Evolutionary conservation across 805 yeast genomes (phyloP).

Genomic region (Tetrapisispora namnaoensis): DNA sequence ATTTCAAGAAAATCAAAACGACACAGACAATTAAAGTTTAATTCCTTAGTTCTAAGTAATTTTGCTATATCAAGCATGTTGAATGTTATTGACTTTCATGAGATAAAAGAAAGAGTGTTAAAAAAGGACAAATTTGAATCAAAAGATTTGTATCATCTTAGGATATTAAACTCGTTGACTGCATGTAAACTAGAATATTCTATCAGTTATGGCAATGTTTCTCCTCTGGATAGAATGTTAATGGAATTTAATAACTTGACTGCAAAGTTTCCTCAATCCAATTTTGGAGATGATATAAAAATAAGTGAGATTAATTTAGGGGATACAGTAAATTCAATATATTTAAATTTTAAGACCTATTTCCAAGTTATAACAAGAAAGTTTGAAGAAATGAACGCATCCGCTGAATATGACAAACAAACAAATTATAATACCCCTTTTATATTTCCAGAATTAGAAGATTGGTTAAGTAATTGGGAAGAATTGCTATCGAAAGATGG

Average conservation of each 20-base stretch:
- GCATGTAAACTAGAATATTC: conserved; percentile 44
- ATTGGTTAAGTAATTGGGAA: conserved; percentile 40
- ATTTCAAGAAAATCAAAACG: conserved; percentile 42
- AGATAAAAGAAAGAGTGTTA: conserved; percentile 32
- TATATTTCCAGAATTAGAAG: conserved; percentile 30
- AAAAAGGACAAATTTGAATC: conserved; percentile 20
- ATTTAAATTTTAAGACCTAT: conserved; percentile 21
- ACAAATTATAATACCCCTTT: conserved; percentile 1
- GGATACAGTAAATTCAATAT: conserved; percentile 24
- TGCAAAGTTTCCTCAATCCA: conserved; percentile 40
- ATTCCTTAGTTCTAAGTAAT: conserved; percentile 44
- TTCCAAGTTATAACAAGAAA: conserved; percentile 9
- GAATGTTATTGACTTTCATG: conserved; percentile 36
- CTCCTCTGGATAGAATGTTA: conserved; percentile 18
- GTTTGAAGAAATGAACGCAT: background rate
- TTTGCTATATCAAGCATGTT: conserved; percentile 43
- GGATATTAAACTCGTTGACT: conserved; percentile 45
- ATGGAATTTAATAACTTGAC: conserved; percentile 36
- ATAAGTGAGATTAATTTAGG: conserved; percentile 40
- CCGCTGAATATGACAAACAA: background rate
- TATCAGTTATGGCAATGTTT: conserved; percentile 36
- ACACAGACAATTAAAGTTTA: conserved; percentile 39
- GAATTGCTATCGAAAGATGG: conserved; percentile 38
- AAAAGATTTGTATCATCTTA: conserved; percentile 41
- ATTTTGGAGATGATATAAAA: conserved; percentile 45